Evolutionary conservation across 352 stramenopile species (phyloP), one percentile per base, ranked within the genome.

Genomic region (Thalassiosira mediterranea): DNA sequence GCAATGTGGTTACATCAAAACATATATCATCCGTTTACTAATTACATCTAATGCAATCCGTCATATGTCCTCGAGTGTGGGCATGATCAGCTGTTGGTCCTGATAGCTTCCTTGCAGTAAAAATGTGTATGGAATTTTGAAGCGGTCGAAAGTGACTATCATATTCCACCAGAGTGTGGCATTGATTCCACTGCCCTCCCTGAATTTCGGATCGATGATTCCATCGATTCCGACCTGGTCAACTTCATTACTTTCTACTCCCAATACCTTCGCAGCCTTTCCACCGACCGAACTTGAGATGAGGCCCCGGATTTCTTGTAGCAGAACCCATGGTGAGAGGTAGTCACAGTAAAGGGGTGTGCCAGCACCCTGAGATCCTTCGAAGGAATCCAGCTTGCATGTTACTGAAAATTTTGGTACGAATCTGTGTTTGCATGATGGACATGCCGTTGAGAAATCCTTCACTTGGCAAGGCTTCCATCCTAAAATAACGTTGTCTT

Each of bases 321-420:
- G 76, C 7, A 95, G 47, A 1, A 93, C 88, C 90, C 90, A 95
- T 5, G 90, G 90, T 28, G 86, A 92, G 4, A 95, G 61, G 68
- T 91, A 93, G 47, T 94, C 88, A 47, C 89, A 94, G 71, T 90
- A 94, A 8, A 95, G 76, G 13, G 85, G 72, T 21, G 83, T 91
- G 0, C 72, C 72, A 52, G 46, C 54, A 25, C 88, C 88, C 68
- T 91, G 85, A 13, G 85, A 91, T 15, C 88, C 88, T 62, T 80
- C 59, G 51, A 91, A 93, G 32, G 62, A 76, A 44, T 76, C 37
- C 4, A 81, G 54, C 7, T 76, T 82, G 25, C 54, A 83, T 11
- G 62, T 78, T 4, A 93, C 77, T 38, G 76, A 84, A 64, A 95
- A 95, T 60, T 80, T 88, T 13, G 90, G 83, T 25, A 95, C 81